Evolutionary conservation across 805 yeast genomes (phyloP).

Genomic region (Lachancea mirantina): DNA sequence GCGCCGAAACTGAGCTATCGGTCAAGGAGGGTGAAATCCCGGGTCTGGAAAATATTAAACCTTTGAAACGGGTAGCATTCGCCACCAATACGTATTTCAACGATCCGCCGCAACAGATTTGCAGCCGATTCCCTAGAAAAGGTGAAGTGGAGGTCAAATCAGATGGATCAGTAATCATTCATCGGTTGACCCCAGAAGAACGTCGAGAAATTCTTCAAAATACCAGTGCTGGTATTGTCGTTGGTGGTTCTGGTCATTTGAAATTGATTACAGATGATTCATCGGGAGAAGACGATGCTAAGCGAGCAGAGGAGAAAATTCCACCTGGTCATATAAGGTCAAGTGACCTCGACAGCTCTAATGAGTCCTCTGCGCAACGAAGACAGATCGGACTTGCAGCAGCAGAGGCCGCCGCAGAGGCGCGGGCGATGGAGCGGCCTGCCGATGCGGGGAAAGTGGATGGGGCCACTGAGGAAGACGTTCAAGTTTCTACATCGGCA

Average conservation of each 20-base stretch:
- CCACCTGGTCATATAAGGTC: constrained; percentile 18
- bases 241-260: constrained; percentile 69
- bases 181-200: constrained; percentile 50
- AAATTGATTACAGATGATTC: constrained; percentile 32
- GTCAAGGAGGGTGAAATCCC: constrained; percentile 21
- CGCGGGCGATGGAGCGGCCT: constrained; percentile 32
- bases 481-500: constrained; percentile 29
- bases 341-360: constrained; percentile 1
- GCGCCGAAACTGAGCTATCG: constrained; percentile 3
- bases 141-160: constrained; percentile 69
- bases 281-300: constrained; percentile 12
- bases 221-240: constrained; percentile 64
- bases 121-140: constrained; percentile 66
- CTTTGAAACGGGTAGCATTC: constrained; percentile 62
- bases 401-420: constrained; percentile 35
- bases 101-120: constrained; percentile 90
- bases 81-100: constrained; percentile 65
- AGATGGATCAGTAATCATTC: constrained; percentile 48
- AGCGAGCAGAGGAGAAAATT: constrained; percentile 16
- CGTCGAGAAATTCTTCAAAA: constrained; percentile 36
- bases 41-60: constrained; percentile 36
- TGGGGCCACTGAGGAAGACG: constrained; percentile 35
- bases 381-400: constrained; percentile 12
- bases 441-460: constrained; percentile 24
- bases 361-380: constrained; percentile 1